phyloP scores from a whole-genome alignment of 2,329 filamentous ascomycete genomes.

The Fusarium albosuccineum region DNA sequence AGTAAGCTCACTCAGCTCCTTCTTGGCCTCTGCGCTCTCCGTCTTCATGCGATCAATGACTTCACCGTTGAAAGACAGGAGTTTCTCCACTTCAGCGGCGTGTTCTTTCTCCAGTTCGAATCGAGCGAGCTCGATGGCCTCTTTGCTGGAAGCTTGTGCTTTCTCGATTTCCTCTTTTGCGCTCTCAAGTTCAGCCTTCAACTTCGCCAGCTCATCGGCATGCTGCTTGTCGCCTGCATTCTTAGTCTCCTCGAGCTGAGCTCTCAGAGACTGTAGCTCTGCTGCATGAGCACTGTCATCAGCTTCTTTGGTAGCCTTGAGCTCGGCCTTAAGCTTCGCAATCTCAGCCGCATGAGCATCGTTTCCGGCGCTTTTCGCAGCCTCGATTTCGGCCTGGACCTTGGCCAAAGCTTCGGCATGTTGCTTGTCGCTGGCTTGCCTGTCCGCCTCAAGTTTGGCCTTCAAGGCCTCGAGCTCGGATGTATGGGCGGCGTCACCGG shows the following conservation, averaged over 20 bases:
- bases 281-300: slow-evolving; percentile 50
- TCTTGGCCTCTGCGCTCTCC: slow-evolving; percentile 54
- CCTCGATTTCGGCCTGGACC: slow-evolving; percentile 50
- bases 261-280: slow-evolving; percentile 56
- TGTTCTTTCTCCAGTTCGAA: slow-evolving; percentile 61
- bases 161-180: slow-evolving; percentile 59
- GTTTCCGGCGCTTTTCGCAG: slow-evolving; percentile 48
- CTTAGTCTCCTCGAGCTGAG: slow-evolving; percentile 58
- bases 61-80: slow-evolving; percentile 58
- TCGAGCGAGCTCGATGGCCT: slow-evolving; percentile 61
- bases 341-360: slow-evolving; percentile 49
- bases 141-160: slow-evolving; percentile 57
- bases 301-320: slow-evolving; percentile 48
- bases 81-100: slow-evolving; percentile 62
- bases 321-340: slow-evolving; percentile 49
- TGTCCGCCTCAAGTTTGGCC: slow-evolving; percentile 57
- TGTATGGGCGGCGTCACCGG: slow-evolving; percentile 45
- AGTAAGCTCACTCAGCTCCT: slow-evolving; percentile 60
- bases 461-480: slow-evolving; percentile 58
- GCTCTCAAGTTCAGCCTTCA: slow-evolving; percentile 47
- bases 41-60: slow-evolving; percentile 57
- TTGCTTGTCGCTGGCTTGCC: slow-evolving; percentile 55
- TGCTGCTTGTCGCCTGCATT: slow-evolving; percentile 54
- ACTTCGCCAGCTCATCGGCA: slow-evolving; percentile 50
- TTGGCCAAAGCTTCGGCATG: slow-evolving; percentile 48